Base-by-base conservation (phyloP, 306 rosid species). In the Cucumis hystrix region DNA sequence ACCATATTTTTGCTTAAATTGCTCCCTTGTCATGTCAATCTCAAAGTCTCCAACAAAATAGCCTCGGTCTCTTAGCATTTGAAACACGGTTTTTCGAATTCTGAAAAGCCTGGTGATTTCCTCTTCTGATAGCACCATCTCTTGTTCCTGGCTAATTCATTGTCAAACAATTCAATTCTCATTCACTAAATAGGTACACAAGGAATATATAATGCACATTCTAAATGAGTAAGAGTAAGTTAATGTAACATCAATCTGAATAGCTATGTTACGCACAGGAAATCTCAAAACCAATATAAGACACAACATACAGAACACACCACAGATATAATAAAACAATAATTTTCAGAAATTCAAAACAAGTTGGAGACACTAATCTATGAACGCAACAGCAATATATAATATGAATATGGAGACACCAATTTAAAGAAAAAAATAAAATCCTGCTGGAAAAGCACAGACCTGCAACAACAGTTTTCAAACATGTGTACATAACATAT, bases 51-150 rank as follows among this genome's bases (percentile, higher is more conserved):
- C 87, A 10, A 92, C 90, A 0, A 90, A 81, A 69, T 84, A 92
- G 23, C 79, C 70, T 20, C 93, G 83, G 35, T 91, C 97, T 47
- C 83, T 82, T 28, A 93, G 80, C 93, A 93, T 91, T 47, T 89
- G 89, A 88, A 93, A 80, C 75, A 91, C 88, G 1, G 89, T 91
- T 77, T 78, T 90, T 30, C 89, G 76, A n/a, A 89, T 75, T 57
- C 90, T 81, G 39, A 72, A 80, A 4, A 93, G 89, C 77, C 83
- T 81, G 0, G 51, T n/a, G 25, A 84, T 74, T 73, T 89, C 93
- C 1, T 88, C 97, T 11, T 91, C 98, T 0, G 90, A 13, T 0
- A 85, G 43, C 58, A 74, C 93, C 97, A 93, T 93, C 79, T 93
- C 79, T 77, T 67, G 49, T 49, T 23, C 23, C n/a, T 25, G 20